Evolutionary conservation across 2,329 filamentous ascomycete genomes (phyloP), one percentile per base, ranked within the genome.

Genomic region (Aspergillus sp.): DNA sequence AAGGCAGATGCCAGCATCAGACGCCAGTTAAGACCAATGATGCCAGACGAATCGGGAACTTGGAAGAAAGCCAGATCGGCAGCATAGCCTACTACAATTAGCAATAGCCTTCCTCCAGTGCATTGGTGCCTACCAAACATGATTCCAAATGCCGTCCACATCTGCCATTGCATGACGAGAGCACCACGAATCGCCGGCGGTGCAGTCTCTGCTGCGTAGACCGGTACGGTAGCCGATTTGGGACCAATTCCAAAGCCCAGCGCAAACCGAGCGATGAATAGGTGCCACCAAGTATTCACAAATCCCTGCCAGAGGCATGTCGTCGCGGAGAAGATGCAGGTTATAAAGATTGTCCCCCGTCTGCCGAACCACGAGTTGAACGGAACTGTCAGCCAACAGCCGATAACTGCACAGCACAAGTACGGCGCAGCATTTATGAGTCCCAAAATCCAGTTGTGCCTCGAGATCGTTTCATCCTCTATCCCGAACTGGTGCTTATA

Each of bases 91-190:
- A 31, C 22, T 57, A 17, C 7, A 17, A 8, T 57, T 52, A 57
- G 47, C 34, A 50, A 6, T 28, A 30, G 30, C 13, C 13, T 13
- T 50, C n/a, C 17, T 43, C 23, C 22, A 4, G 8, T n/a, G 11
- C 17, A 7, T 30, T 25, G 46, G 2, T 8, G 2, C 47, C 28
- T 41, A 57, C 55, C 87, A 17, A 78, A 76, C 82, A 83, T 80
- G 62, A 83, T 82, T 13, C 81, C 81, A 61, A 82, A 82, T 0
- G 79, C 81, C 4, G 78, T 80, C 77, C 78, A 84, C 77, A 82
- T 82, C 77, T 93, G 89, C 91, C 91, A 94, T 64, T 88, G 88
- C 91, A 94, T 94, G 65, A 93, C 90, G 19, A 95, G 81, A 7
- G 89, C 90, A 65, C 90, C 90, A 72, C 90, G 86, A 58, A 92